Conservation (phyloP, 345 rosid species). For the Rhodamnia argentea region DNA sequence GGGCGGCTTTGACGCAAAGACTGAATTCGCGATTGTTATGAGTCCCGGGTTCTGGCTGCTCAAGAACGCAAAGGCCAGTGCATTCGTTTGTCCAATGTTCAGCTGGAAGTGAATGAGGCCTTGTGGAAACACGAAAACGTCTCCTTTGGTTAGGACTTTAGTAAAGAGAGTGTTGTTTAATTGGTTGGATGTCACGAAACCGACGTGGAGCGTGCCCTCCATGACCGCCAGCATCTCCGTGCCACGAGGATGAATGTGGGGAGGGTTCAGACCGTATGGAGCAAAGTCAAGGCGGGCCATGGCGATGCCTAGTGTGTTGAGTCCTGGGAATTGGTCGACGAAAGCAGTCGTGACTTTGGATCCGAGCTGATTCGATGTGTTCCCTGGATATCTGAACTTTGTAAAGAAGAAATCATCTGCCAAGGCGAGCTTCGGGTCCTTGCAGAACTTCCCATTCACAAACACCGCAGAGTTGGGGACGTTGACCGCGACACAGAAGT, state of each 20-base stretch:
- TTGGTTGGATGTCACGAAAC: background rate
- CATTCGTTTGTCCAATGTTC: background rate
- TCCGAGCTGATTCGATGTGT: background rate
- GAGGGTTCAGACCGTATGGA: background rate
- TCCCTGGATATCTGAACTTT: background rate
- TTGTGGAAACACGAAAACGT: background rate
- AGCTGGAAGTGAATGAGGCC: background rate
- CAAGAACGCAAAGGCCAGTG: background rate
- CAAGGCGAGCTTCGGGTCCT: background rate
- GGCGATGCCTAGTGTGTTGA: background rate
- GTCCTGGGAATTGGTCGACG: background rate
- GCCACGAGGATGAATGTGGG: background rate
- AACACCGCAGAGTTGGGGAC: background rate
- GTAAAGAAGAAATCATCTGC: background rate
- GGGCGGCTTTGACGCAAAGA: background rate
- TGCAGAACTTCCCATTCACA: background rate
- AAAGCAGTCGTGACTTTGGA: background rate
- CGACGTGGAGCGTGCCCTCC: background rate
- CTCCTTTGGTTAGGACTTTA: background rate
- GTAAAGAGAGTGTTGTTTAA: background rate
- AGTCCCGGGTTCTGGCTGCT: background rate
- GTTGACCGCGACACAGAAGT: background rate
- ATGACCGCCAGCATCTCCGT: background rate
- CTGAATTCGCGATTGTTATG: background rate
- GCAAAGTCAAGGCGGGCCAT: background rate